Evolutionary conservation across 441 rosid genomes (phyloP).

Genomic region (Manihot esculenta): DNA sequence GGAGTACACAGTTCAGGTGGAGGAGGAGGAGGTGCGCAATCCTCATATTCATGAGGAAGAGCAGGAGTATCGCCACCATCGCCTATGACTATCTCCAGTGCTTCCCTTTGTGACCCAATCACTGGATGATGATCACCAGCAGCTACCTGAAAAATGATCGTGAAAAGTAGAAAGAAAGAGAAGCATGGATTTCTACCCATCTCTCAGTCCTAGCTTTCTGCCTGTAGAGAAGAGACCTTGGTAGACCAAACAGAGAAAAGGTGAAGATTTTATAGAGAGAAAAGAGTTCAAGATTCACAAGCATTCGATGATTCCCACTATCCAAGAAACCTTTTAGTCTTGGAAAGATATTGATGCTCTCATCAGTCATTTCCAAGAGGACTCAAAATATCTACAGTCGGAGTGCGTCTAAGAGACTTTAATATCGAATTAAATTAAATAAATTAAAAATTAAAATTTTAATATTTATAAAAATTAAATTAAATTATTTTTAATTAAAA

Average conservation of each 20-base stretch:
- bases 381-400: no score
- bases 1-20: neutral
- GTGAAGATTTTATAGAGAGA: neutral
- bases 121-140: neutral
- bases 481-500: no score
- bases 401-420: no score
- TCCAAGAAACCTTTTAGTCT: no score
- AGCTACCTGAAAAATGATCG: neutral
- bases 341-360: no score
- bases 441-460: no score
- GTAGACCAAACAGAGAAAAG: neutral
- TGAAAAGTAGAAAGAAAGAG: neutral
- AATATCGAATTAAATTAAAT: no score
- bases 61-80: neutral
- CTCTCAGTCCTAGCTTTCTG: neutral
- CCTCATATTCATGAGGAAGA: neutral
- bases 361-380: no score
- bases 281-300: no score
- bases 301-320: no score
- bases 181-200: neutral
- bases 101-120: neutral
- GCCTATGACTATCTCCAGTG: neutral
- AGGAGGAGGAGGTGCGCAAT: conserved; percentile 11
- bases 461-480: no score
- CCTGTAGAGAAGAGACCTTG: neutral